Base-by-base conservation (phyloP, 139 green algal genomes). In the Coccomyxa sp. region DNA sequence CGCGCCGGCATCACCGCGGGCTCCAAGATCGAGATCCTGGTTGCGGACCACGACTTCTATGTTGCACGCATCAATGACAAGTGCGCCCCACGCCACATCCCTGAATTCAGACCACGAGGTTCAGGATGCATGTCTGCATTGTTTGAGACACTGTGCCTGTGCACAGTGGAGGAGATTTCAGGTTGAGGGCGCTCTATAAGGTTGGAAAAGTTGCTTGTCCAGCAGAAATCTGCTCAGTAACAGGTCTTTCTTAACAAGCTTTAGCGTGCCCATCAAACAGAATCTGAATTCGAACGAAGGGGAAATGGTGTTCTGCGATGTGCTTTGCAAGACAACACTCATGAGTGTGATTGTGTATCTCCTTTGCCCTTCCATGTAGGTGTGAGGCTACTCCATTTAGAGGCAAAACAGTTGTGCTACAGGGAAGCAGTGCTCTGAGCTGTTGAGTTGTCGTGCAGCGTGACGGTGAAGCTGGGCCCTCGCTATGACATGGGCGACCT, bases 31-130 rank as follows among this genome's bases (percentile, higher is more conserved):
- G 86, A 93, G 80, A 93, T 97, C 51, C 81, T 90, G 82, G 81
- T 66, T 13, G 92, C 92, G 13, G 89, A 95, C 16, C 32, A 75
- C 0, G 93, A 93, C 88, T 86, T 95, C 82, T 97, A 97, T 51
- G 86, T 97, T 0, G 91, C 92, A 10, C 82, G 79, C 16, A 83
- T 92, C 32, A 84, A 88, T 45, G 82, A 85, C 82, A 90, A 84
- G 84, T 92, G 76, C 32, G 76, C 31, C 18, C 76, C 18, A 71
- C 18, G 63, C 63, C 9, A 1, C 18, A 71, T 3, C 1, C 74
- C 9, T 78, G 63, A 3, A 28, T 25, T 71, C 18, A 68, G 15
- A 68, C 14, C 60, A 68, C 18, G 1, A 11, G 18, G 63, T 21
- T 25, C 63, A 71, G 63, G 18, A 1, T 71, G 63, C 63, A 71